phyloP scores from a whole-genome alignment of 768 basidiomycete genomes.

The Pleurotus platypus region DNA sequence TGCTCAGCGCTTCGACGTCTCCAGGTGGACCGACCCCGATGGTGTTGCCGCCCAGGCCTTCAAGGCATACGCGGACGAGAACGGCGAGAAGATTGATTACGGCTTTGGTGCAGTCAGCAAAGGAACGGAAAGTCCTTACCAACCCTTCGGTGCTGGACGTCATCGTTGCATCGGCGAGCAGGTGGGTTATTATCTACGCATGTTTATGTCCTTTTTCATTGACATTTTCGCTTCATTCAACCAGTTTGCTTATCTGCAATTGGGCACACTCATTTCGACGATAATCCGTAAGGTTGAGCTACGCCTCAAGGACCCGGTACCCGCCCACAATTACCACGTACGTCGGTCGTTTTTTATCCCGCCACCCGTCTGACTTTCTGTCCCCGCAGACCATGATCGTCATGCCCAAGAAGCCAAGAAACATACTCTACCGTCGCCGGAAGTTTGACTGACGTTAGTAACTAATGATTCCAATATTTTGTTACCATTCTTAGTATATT shows the following conservation, averaged over 20 bases:
- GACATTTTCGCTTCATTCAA: background rate
- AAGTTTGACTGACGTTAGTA: slow-evolving; percentile 36
- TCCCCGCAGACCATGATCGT: slow-evolving; percentile 91
- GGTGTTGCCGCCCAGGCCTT: slow-evolving; percentile 80
- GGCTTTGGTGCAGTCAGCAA: slow-evolving; percentile 96
- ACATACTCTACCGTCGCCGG: slow-evolving; percentile 65
- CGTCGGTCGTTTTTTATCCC: slow-evolving; percentile 22
- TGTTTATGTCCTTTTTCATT: background rate
- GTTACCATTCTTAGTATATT: slow-evolving; percentile 1
- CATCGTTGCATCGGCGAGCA: slow-evolving; percentile 95
- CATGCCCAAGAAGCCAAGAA: slow-evolving; percentile 71
- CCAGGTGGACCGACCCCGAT: slow-evolving; percentile 81
- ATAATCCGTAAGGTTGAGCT: slow-evolving; percentile 77
- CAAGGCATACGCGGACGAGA: slow-evolving; percentile 68
- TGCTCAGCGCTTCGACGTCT: slow-evolving; percentile 69
- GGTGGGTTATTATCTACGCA: slow-evolving; percentile 30
- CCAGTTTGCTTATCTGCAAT: slow-evolving; percentile 92
- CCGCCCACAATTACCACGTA: slow-evolving; percentile 88
- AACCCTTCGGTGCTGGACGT: slow-evolving; percentile 95
- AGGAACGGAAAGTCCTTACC: slow-evolving; percentile 93
- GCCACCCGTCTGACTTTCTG: background rate
- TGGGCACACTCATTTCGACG: slow-evolving; percentile 78
- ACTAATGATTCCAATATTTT: background rate
- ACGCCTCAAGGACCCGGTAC: slow-evolving; percentile 63
- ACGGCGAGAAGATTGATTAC: slow-evolving; percentile 90